Base-by-base conservation (phyloP, 1,139 yeast species). In the Taiozyma onychis region DNA sequence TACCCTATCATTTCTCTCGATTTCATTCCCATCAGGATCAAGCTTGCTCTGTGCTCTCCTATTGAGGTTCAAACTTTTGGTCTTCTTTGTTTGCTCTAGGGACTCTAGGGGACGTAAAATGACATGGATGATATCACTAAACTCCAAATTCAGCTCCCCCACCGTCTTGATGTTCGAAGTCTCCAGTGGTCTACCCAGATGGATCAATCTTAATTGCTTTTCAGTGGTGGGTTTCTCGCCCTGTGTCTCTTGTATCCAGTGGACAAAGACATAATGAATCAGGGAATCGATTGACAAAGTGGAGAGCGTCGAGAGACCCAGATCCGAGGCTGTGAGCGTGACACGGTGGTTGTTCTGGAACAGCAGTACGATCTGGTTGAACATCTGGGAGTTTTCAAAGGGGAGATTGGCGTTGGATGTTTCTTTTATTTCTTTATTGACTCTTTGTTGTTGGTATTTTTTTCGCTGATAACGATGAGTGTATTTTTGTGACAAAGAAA, bases 41-140 rank as follows among this genome's bases (percentile, higher is more conserved):
- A 18, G 18, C 6, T 37, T 37, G 32, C 34, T 27, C 44, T 46
- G n/a, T 39, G 27, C 8, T 26, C 34, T 42, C 45, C 39, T 28
- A 43, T 43, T 16, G n/a, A 48, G 34, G 37, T 30, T 21, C 16
- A 34, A 4, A 37, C 16, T 43, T 21, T 45, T 44, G 9, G 24
- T 28, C 13, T 34, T 43, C 6, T 46, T 39, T 32, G 45, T 43
- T 9, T 6, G 35, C 9, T 47, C 44, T 10, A 39, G 27, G 18
- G 37, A n/a, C 22, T 50, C 53, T 5, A 39, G 4, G 0, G 61
- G 60, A 27, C 51, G 54, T 4, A 49, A 16, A 34, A 48, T 49
- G 18, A 59, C 58, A 47, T 58, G 62, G 6, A 59, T 49, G 14
- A 56, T 45, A 26, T 48, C 50, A 44, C 60, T 59, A 13, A 51